Evolutionary conservation across 352 stramenopile species (phyloP), one percentile per base, ranked within the genome.

Genomic region (Blastocystis sp.): DNA sequence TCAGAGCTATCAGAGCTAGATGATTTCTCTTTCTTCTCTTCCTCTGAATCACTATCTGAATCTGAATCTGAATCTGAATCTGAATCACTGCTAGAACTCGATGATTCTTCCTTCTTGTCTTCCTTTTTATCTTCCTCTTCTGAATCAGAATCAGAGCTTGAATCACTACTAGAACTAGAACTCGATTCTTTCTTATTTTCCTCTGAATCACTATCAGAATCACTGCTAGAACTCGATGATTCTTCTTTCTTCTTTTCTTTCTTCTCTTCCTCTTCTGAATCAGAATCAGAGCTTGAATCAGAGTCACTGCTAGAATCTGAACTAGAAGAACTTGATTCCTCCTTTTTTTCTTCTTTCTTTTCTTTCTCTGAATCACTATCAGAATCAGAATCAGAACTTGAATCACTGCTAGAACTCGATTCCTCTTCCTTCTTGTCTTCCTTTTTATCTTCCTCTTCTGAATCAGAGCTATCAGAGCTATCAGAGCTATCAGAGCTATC

Each of bases 71-170:
- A 56, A 56, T 56, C 50, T 20, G 50, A 56, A 87, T 13, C 20
- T 4, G 47, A 37, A 6, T 20, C 20, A 13, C 39, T 78, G 8
- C 26, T 24, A 20, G 69, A 79, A 45, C 16, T 59, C 1, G 39
- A 76, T 13, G 90, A 26, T 13, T 39, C 50, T 56, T 91, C 64
- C 0, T 90, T 55, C 4, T 90, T 63, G 6, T 37, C 64, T 68
- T 91, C 64, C 13, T 90, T 55, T 6, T 90, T 63, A 7, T 66
- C 59, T 66, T 66, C 39, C 59, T 66, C 43, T 18, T 90, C 39
- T 34, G 30, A 20, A 54, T 76, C 65, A 16, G 13, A 20, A 43
- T 8, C 26, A 3, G 39, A 11, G 20, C 26, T 39, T 0, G 59
- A 66, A 66, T 66, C 30, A 34, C 30, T 34, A 34, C 30, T 34